Conservation (phyloP, 2,329 filamentous ascomycete species). For the Ophiostoma pallidulum region DNA sequence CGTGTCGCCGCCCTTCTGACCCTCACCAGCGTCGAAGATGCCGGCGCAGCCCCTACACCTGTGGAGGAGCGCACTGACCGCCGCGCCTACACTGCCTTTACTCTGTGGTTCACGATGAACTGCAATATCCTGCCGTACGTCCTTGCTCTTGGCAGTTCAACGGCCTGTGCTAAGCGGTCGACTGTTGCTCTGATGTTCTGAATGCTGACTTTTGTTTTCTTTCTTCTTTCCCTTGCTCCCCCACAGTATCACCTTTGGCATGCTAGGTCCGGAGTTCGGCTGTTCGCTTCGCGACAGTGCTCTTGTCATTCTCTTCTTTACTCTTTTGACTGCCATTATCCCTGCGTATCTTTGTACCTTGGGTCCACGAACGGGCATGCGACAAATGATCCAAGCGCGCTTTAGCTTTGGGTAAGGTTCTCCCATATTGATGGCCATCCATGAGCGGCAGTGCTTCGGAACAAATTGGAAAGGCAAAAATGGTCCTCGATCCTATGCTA, state of each 20-base stretch:
- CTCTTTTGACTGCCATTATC: slow-evolving; percentile 41
- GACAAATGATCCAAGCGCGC: slow-evolving; percentile 56
- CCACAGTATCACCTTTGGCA: slow-evolving; percentile 47
- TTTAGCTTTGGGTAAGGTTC: slow-evolving; percentile 47
- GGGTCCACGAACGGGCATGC: slow-evolving; percentile 53
- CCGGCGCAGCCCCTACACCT: slow-evolving; percentile 35
- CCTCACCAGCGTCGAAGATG: slow-evolving; percentile 27
- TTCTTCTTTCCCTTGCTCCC: neutral
- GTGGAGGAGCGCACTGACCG: slow-evolving; percentile 31
- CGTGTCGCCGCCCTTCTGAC: neutral
- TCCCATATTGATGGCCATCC: neutral
- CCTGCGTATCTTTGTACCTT: slow-evolving; percentile 49
- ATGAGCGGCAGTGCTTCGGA: too few relatives aligned
- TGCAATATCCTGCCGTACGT: slow-evolving; percentile 36
- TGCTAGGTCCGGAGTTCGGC: slow-evolving; percentile 47
- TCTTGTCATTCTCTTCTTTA: slow-evolving; percentile 56
- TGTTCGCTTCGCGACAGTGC: slow-evolving; percentile 46
- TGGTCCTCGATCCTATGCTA: neutral
- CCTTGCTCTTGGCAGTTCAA: neutral
- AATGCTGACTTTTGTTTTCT: neutral
- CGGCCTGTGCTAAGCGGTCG: too few relatives aligned
- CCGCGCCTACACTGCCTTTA: slow-evolving; percentile 36
- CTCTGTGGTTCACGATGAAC: slow-evolving; percentile 40
- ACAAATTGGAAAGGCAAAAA: neutral
- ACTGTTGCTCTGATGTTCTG: too few relatives aligned